Conservation (phyloP, 2,329 filamentous ascomycete species). For the Colletotrichum spinosum region DNA sequence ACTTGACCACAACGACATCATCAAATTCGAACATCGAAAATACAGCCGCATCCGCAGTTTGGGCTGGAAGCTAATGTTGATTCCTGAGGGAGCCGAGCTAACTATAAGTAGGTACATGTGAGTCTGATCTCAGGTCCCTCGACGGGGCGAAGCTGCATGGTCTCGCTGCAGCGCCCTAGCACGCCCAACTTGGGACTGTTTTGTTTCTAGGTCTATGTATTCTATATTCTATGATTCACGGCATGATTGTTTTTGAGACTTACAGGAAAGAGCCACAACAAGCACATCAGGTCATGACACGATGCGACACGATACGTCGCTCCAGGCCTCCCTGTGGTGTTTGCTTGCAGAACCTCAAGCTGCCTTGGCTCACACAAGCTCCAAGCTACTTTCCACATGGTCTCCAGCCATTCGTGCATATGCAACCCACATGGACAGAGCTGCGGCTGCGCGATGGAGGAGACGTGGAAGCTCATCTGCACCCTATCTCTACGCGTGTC, state of each 20-base stretch:
- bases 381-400: conserved; percentile 13
- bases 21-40: no score
- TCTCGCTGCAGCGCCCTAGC: background rate
- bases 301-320: conserved; percentile 1
- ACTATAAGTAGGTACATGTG: background rate
- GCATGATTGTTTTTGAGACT: conserved; percentile 1
- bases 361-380: conserved; percentile 12
- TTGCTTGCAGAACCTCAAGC: conserved; percentile 2
- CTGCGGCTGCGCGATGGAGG: conserved; percentile 3
- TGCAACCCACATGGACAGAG: conserved; percentile 21
- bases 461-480: conserved; percentile 13
- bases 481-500: conserved; percentile 10
- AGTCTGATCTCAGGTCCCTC: conserved; percentile 14
- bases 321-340: conserved; percentile 9
- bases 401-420: conserved; percentile 34
- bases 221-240: conserved; percentile 13
- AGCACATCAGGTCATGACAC: background rate
- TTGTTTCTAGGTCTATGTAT: conserved; percentile 1
- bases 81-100: conserved; percentile 20
- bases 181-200: background rate
- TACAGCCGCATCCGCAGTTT: conserved; percentile 15
- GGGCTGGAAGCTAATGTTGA: conserved; percentile 13
- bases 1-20: background rate
- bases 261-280: background rate
- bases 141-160: conserved; percentile 18